Conservation (phyloP, 805 yeast species). For the Brettanomyces anomalus region DNA sequence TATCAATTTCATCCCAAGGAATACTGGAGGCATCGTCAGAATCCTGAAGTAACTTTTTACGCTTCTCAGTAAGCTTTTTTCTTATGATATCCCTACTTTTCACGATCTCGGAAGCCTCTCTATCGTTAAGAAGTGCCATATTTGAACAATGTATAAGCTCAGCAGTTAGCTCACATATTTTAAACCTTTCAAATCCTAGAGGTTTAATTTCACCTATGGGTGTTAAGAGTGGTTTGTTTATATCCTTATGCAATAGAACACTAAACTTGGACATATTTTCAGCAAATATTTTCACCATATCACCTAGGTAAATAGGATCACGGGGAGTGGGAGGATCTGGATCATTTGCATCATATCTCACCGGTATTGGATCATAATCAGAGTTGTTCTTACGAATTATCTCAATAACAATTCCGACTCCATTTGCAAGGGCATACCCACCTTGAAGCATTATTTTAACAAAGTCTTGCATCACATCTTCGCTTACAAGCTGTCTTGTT, state of each 20-base stretch:
- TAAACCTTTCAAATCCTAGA: conserved; percentile 84
- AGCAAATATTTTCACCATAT: conserved; percentile 70
- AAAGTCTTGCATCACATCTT: conserved; percentile 53
- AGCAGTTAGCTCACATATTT: conserved; percentile 85
- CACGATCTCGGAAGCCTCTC: conserved; percentile 59
- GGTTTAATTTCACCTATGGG: conserved; percentile 65
- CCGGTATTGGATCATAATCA: conserved; percentile 87
- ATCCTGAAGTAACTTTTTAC: conserved; percentile 17
- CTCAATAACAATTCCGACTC: conserved; percentile 92
- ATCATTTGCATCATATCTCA: conserved; percentile 69
- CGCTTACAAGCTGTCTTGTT: conserved; percentile 82
- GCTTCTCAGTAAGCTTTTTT: conserved; percentile 30
- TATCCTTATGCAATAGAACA: conserved; percentile 39
- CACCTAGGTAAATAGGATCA: conserved; percentile 89
- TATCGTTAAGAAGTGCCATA: conserved; percentile 83
- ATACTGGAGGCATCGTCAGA: conserved; percentile 20
- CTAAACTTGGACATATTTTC: conserved; percentile 64
- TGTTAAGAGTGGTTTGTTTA: conserved; percentile 38
- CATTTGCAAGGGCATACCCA: conserved; percentile 85
- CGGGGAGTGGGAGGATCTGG: conserved; percentile 89
- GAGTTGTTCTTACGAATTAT: conserved; percentile 92
- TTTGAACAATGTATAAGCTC: conserved; percentile 96
- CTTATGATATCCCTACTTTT: conserved; percentile 62
- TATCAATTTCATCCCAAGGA: conserved; percentile 25
- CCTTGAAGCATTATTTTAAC: conserved; percentile 72